These are phyloP conservation scores for Talaromyces marneffei DNA, from an alignment of 2,329 filamentous ascomycete species.

Conservation along the genomic window DNA sequence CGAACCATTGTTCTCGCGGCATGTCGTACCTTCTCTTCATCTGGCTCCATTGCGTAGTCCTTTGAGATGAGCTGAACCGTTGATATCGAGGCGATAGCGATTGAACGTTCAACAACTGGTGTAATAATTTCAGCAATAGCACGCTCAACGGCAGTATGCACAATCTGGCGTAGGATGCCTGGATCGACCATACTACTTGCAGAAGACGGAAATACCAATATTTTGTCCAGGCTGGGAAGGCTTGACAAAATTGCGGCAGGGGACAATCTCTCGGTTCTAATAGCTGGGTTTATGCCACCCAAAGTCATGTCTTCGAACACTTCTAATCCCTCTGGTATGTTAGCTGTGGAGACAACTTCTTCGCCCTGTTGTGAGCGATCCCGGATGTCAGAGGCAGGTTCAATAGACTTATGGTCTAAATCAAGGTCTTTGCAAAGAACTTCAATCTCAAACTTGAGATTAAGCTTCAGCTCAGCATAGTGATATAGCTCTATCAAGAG, in stretches of 20 bases:
- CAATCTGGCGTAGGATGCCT: conserved; percentile 63
- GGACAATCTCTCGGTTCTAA: conserved; percentile 66
- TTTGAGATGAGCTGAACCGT: conserved; percentile 94
- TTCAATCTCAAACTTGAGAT: conserved; percentile 97
- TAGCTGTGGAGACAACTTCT: conserved; percentile 49
- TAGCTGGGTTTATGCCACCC: conserved; percentile 63
- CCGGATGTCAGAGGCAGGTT: conserved; percentile 79
- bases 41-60: conserved; percentile 88
- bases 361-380: conserved; percentile 62
- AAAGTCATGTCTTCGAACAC: conserved; percentile 77
- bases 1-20: conserved; percentile 93
- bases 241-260: conserved; percentile 70
- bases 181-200: conserved; percentile 71
- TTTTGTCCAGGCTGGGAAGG: conserved; percentile 74
- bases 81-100: conserved; percentile 95
- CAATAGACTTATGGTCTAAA: conserved; percentile 86
- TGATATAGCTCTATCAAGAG: conserved; percentile 91
- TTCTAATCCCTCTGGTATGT: conserved; percentile 64
- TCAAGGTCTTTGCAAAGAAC: conserved; percentile 89
- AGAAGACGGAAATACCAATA: conserved; percentile 71
- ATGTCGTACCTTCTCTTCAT: conserved; percentile 77
- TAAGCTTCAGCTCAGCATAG: conserved; percentile 86
- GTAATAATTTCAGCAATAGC: conserved; percentile 95
- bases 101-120: conserved; percentile 92
- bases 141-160: conserved; percentile 77